Evolutionary conservation across 495 filamentous ascomycete species (phyloP).

Genomic region (Penicillium lagena): DNA sequence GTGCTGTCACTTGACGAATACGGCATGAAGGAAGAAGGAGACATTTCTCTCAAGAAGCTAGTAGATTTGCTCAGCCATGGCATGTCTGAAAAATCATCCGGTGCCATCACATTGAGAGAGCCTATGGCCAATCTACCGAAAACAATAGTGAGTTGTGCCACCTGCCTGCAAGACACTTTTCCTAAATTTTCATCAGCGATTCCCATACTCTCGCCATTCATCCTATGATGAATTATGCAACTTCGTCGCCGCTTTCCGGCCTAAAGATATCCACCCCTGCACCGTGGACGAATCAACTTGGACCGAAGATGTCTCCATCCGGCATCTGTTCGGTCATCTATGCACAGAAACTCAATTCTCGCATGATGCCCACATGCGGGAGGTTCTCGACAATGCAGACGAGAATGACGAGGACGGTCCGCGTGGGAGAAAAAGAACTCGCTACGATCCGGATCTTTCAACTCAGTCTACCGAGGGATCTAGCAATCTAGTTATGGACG

Average conservation of each 20-base stretch:
- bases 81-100: not conserved
- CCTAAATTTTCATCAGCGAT: conserved; percentile 33
- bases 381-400: conserved; percentile 12
- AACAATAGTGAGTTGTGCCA: conserved; percentile 15
- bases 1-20: conserved; percentile 36
- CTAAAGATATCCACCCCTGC: conserved; percentile 77
- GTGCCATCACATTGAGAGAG: not conserved
- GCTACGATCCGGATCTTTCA: conserved; percentile 15
- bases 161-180: not conserved
- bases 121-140: conserved; percentile 6
- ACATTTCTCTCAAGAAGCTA: conserved; percentile 41
- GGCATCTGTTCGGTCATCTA: conserved; percentile 61
- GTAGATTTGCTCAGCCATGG: conserved; percentile 28
- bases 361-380: conserved; percentile 60
- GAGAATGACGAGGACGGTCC: conserved; percentile 6
- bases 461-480: conserved; percentile 18
- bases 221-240: conserved; percentile 75
- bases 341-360: conserved; percentile 55
- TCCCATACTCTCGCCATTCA: conserved; percentile 89
- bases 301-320: conserved; percentile 56
- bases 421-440: conserved; percentile 18
- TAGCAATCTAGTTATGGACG: conserved; percentile 6
- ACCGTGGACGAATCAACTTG: conserved; percentile 62
- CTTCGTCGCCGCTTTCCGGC: conserved; percentile 61
- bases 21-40: conserved; percentile 27